Conservation (phyloP, 495 filamentous ascomycete genomes). For the Trichoderma orchidacearum region DNA sequence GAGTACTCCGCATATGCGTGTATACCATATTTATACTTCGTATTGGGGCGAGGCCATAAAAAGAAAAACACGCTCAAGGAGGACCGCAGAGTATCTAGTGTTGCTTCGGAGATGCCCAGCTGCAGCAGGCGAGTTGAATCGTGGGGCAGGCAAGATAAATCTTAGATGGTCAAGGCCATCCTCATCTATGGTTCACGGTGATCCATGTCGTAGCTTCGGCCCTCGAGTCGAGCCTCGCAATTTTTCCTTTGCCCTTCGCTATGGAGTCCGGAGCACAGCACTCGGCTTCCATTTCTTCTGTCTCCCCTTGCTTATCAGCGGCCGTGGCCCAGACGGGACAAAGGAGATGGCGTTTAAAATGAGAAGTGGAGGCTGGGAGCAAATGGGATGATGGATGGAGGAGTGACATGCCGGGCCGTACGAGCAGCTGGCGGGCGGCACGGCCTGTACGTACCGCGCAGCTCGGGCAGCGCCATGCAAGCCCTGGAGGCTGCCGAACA, state of each 20-base stretch:
- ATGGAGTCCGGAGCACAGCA: too few species aligned
- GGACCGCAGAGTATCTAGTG: not conserved
- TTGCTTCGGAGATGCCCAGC: not conserved
- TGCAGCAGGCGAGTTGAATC: not conserved
- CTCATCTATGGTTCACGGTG: not conserved
- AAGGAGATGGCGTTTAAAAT: not conserved
- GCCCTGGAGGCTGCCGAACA: conserved; percentile 1
- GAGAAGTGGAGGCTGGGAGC: not conserved
- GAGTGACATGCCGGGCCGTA: not conserved
- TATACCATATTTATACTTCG: too few species aligned
- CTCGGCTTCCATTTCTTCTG: too few species aligned
- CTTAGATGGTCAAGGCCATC: not conserved
- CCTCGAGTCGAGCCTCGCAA: too few species aligned
- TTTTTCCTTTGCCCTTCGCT: too few species aligned
- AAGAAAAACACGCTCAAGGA: too few species aligned
- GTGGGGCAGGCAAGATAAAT: conserved; percentile 1
- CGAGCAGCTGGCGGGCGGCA: not conserved
- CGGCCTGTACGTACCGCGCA: not conserved
- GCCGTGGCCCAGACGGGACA: not conserved
- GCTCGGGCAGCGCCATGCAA: not conserved
- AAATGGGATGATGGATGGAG: not conserved
- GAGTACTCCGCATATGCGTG: too few species aligned
- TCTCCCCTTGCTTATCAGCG: not conserved
- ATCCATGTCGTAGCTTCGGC: not conserved
- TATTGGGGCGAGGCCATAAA: too few species aligned